Percentiles rank a stretch among this genome's conserved stretches.
These are phyloP conservation scores for Agrocybe praecox DNA, from an alignment of 768 basidiomycete genomes.

Conservation along the genomic window DNA sequence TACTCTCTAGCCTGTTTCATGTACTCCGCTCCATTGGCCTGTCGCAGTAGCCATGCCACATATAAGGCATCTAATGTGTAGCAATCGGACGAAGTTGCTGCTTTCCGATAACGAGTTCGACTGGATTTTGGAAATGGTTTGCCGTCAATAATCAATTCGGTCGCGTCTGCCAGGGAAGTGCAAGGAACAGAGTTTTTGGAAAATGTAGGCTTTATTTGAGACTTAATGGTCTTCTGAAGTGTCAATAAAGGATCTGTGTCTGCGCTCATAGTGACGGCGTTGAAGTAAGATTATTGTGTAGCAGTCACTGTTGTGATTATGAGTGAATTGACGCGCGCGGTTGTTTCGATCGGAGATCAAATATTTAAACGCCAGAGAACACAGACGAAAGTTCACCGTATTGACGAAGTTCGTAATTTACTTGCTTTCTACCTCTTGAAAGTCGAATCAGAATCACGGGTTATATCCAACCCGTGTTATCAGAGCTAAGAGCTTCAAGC, in stretches of 20 bases:
- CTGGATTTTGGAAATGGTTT: constrained; percentile 68
- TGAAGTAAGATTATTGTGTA: no score
- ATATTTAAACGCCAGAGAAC: no score
- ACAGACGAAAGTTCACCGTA: no score
- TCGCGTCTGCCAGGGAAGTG: constrained; percentile 54
- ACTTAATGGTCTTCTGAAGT: constrained; percentile 65
- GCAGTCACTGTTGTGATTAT: no score
- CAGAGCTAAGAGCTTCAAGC: no score
- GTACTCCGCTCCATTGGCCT: constrained; percentile 82
- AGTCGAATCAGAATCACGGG: no score
- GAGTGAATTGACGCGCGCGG: no score
- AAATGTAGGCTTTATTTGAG: constrained; percentile 53
- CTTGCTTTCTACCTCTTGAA: no score
- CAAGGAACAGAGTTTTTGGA: constrained; percentile 42
- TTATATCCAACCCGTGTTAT: no score
- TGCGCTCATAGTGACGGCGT: constrained; percentile 27
- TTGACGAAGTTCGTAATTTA: no score
- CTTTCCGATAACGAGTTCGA: constrained; percentile 79
- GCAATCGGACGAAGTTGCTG: constrained; percentile 59
- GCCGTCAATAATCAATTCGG: constrained; percentile 62
- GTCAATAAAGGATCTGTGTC: constrained; percentile 53
- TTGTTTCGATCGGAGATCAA: no score
- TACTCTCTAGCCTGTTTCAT: constrained; percentile 82
- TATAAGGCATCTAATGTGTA: constrained; percentile 83
- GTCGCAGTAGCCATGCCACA: constrained; percentile 79